phyloP scores from a whole-genome alignment of 2,329 filamentous ascomycete genomes.

The Cladosporium oxysporum region DNA sequence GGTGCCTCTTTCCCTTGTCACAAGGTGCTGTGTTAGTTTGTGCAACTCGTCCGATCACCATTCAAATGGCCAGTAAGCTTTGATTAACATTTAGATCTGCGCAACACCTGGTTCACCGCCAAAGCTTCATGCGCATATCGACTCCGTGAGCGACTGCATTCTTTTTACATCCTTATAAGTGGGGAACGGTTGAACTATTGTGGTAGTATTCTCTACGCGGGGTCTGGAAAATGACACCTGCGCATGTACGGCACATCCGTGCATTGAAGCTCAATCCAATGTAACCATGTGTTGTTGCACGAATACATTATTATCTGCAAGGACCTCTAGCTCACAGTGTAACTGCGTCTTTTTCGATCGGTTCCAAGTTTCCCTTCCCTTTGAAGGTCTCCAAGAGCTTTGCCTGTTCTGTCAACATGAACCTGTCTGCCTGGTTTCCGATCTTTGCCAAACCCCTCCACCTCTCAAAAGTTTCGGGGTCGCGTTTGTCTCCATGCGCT shows the following conservation, averaged over 20 bases:
- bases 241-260: background rate
- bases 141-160: background rate
- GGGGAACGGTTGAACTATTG: background rate
- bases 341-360: constrained; percentile 42
- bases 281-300: background rate
- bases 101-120: background rate
- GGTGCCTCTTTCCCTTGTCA: background rate
- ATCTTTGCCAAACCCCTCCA: constrained; percentile 54
- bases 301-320: background rate
- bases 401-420: constrained; percentile 57
- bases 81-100: background rate
- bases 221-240: background rate
- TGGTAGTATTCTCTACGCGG: background rate
- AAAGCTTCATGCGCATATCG: background rate
- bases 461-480: constrained; percentile 51
- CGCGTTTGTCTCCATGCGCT: constrained; percentile 60
- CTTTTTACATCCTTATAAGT: background rate
- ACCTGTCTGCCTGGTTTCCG: constrained; percentile 53
- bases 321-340: background rate
- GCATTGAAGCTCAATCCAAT: background rate
- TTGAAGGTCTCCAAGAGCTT: constrained; percentile 53
- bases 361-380: constrained; percentile 51
- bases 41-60: background rate
- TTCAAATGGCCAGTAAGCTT: background rate
- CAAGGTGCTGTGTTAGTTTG: background rate